phyloP scores from a whole-genome alignment of 441 rosid species.

The Omphalea diandra region DNA sequence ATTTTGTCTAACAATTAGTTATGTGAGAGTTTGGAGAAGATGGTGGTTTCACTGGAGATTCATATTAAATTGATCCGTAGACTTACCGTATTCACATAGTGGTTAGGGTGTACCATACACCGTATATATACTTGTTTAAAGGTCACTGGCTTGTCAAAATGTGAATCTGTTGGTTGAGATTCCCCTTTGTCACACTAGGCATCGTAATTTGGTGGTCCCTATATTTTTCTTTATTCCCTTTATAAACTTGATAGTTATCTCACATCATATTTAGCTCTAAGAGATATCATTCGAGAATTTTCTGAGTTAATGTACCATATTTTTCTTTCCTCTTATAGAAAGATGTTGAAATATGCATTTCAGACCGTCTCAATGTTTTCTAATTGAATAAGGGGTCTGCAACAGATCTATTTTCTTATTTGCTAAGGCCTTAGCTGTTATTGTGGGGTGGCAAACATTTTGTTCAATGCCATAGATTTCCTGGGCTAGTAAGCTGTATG shows the following conservation, averaged over 20 bases:
- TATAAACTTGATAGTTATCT: neutral
- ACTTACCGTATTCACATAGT: neutral
- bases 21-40: neutral
- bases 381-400: neutral
- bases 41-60: neutral
- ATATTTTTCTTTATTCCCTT: neutral
- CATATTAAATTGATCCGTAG: neutral
- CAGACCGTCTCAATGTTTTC: neutral
- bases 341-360: slow-evolving; percentile 1
- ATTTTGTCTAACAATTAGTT: neutral
- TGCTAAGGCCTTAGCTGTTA: neutral
- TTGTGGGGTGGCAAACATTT: neutral
- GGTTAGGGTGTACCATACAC: neutral
- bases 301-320: neutral
- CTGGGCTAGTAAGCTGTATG: neutral
- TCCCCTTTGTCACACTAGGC: neutral
- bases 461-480: neutral
- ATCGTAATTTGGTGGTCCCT: neutral
- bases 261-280: neutral
- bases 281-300: neutral
- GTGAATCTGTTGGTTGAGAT: neutral
- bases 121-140: neutral
- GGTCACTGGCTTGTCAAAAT: neutral
- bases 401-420: neutral
- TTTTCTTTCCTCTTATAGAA: neutral